Conservation (phyloP, 768 basidiomycete species). For the Boletus reticulatus region DNA sequence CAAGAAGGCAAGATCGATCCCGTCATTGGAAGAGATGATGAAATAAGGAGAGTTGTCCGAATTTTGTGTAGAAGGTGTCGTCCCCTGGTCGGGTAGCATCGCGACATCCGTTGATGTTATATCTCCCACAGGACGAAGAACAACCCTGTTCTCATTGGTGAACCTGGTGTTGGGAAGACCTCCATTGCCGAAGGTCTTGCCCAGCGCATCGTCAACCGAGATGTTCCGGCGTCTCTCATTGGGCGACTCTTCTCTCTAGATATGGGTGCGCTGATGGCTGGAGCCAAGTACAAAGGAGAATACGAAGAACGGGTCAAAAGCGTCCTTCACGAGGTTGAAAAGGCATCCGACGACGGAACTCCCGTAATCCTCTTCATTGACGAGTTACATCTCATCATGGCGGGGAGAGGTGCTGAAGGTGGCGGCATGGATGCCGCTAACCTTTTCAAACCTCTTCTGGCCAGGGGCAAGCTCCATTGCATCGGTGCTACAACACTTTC, state of each 20-base stretch:
- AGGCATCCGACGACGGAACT: slow-evolving; percentile 71
- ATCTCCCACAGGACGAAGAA: slow-evolving; percentile 75
- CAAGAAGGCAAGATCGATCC: slow-evolving; percentile 95
- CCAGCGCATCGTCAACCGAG: slow-evolving; percentile 91
- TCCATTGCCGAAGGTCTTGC: slow-evolving; percentile 94
- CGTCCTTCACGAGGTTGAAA: slow-evolving; percentile 91
- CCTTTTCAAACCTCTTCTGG: slow-evolving; percentile 88
- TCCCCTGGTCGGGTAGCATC: not conserved
- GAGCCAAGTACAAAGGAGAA: slow-evolving; percentile 91
- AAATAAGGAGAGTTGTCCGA: slow-evolving; percentile 81
- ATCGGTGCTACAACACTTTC: slow-evolving; percentile 92
- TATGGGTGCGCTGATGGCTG: slow-evolving; percentile 95
- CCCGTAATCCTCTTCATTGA: slow-evolving; percentile 94
- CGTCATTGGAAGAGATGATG: slow-evolving; percentile 90
- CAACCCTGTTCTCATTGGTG: slow-evolving; percentile 95
- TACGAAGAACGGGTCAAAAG: slow-evolving; percentile 96
- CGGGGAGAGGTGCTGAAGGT: slow-evolving; percentile 76
- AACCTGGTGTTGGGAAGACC: slow-evolving; percentile 95
- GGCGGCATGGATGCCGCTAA: slow-evolving; percentile 95
- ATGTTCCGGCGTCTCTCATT: slow-evolving; percentile 76
- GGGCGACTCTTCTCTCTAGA: slow-evolving; percentile 82
- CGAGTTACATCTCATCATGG: slow-evolving; percentile 93
- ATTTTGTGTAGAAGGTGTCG: slow-evolving; percentile 75
- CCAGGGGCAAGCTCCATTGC: slow-evolving; percentile 73
- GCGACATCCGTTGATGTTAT: slow-evolving; percentile 7